These are phyloP conservation scores for Russula compacta DNA, from an alignment of 768 basidiomycete genomes.

Conservation along the genomic window DNA sequence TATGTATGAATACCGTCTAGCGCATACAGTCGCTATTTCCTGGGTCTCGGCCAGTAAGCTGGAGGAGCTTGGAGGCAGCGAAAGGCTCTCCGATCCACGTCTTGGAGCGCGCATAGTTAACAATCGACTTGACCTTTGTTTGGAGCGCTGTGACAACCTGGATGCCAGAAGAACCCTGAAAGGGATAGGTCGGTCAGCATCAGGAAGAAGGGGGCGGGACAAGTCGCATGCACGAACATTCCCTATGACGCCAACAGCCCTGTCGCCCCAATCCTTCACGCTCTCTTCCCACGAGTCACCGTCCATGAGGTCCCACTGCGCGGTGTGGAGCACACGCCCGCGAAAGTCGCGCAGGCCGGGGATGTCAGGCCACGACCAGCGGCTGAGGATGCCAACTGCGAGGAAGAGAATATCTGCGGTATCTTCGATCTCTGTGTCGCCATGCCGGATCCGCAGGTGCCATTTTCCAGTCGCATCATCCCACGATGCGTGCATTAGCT, in stretches of 20 bases:
- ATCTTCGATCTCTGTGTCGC: conserved; percentile 36
- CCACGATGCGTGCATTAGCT: conserved; percentile 5
- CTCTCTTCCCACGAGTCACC: no score
- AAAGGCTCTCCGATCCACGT: conserved; percentile 37
- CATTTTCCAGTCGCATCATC: neutral
- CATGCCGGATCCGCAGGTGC: neutral
- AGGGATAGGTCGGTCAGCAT: no score
- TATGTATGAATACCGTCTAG: no score
- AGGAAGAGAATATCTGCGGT: conserved; percentile 49
- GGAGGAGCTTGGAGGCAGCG: no score
- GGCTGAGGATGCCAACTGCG: conserved; percentile 41
- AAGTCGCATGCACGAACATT: conserved; percentile 29
- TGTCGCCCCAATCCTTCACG: conserved; percentile 34
- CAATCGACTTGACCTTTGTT: conserved; percentile 38
- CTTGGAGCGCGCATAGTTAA: conserved; percentile 50
- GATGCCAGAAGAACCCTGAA: conserved; percentile 52
- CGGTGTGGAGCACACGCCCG: conserved; percentile 50
- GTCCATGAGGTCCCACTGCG: conserved; percentile 34
- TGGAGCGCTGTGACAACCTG: conserved; percentile 53
- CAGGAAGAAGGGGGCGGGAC: no score
- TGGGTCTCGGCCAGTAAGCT: conserved; percentile 24
- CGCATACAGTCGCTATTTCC: conserved; percentile 28
- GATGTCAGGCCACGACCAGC: conserved; percentile 64
- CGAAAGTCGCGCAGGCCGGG: conserved; percentile 45
- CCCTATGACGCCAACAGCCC: conserved; percentile 51